Evolutionary conservation across 129 eudicot genomes (phyloP).

Genomic region (Chrysanthemum seticuspe): DNA sequence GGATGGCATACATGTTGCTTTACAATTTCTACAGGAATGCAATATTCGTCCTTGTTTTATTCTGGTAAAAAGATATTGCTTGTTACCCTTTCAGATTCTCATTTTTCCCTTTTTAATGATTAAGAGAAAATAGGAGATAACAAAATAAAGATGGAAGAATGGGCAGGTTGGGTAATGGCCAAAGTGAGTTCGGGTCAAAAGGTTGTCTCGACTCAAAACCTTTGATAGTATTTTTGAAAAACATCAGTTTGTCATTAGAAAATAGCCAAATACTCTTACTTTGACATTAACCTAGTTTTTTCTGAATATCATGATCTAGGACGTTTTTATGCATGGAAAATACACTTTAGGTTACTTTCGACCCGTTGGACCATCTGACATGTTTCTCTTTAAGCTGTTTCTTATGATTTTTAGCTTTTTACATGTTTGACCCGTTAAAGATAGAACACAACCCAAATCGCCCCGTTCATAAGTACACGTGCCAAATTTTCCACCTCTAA

Average conservation of each 20-base stretch:
- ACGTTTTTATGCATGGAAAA: neutral
- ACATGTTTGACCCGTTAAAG: neutral
- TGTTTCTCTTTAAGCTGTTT: too few species aligned
- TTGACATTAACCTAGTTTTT: neutral
- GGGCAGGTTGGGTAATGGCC: neutral
- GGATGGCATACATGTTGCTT: conserved; percentile 87
- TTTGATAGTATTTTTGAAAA: neutral
- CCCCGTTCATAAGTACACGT: neutral
- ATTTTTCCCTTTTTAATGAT: neutral
- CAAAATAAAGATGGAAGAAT: neutral
- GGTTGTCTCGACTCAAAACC: neutral
- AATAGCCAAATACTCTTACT: neutral
- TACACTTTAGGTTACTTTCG: too few species aligned
- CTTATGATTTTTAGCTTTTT: neutral
- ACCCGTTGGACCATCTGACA: too few species aligned
- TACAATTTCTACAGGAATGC: conserved; percentile 96
- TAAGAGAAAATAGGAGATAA: neutral
- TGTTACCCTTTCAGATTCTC: neutral
- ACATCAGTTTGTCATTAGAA: neutral
- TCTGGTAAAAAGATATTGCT: conserved; percentile 50
- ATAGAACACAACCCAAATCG: neutral
- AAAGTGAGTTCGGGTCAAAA: neutral
- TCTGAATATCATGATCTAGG: neutral
- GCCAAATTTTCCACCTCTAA: neutral
- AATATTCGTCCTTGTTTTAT: conserved; percentile 71